Conservation (phyloP, 2,329 filamentous ascomycete genomes). For the Periconia macrospinosa region DNA sequence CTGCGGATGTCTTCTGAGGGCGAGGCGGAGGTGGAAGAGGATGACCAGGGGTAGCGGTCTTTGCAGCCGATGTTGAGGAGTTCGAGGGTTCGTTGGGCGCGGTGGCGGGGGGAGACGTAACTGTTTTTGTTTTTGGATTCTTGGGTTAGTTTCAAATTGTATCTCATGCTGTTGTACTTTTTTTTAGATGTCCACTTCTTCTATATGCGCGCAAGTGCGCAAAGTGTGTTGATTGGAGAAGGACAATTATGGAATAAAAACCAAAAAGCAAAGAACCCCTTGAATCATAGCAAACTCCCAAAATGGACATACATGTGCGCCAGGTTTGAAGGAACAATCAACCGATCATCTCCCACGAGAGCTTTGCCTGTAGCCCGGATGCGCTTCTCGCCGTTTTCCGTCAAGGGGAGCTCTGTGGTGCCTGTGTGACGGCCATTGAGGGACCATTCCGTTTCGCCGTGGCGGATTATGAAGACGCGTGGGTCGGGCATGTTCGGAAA, state of each 20-base stretch:
- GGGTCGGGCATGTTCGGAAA: constrained; percentile 45
- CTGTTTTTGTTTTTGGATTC: no score
- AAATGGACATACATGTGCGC: constrained; percentile 74
- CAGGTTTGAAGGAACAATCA: constrained; percentile 81
- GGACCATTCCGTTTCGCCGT: constrained; percentile 96
- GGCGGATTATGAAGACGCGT: constrained; percentile 63
- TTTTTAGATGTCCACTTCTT: background rate
- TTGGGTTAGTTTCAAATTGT: no score
- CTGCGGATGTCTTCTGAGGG: constrained; percentile 30
- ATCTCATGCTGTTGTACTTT: no score
- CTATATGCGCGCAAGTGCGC: background rate
- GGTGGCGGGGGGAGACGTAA: constrained; percentile 83
- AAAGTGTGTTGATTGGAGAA: background rate
- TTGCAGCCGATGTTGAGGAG: constrained; percentile 74
- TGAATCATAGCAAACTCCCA: no score
- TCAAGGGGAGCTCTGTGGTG: constrained; percentile 82
- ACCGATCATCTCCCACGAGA: constrained; percentile 77
- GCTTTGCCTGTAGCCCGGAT: constrained; percentile 72
- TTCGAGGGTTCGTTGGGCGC: constrained; percentile 88
- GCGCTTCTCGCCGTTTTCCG: constrained; percentile 66
- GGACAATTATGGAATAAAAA: no score
- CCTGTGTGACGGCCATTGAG: constrained; percentile 79
- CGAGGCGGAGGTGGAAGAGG: background rate
- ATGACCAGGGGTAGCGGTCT: constrained; percentile 71
- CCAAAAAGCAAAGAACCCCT: constrained; percentile 25